Conservation (phyloP, 2,329 filamentous ascomycete species). For the Apiospora sp. region DNA sequence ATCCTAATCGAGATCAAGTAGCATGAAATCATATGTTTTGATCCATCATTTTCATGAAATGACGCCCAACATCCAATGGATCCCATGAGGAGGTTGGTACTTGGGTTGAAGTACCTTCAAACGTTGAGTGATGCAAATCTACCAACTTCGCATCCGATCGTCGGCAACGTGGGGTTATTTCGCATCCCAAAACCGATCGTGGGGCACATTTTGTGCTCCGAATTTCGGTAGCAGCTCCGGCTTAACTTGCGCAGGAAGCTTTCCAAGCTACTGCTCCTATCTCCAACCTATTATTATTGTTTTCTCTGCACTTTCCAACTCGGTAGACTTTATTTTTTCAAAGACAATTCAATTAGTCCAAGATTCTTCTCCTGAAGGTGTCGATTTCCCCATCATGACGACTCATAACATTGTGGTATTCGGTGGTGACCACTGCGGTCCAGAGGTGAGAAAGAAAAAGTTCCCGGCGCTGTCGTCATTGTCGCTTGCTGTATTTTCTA, state of each 20-base stretch:
- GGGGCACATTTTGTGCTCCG: conserved; percentile 31
- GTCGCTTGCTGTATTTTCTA: not conserved
- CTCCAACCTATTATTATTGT: not conserved
- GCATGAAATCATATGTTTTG: not conserved
- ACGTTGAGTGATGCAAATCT: not conserved
- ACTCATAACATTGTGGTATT: conserved; percentile 83
- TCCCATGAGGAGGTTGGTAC: not conserved
- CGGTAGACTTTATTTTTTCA: not conserved
- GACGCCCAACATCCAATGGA: not conserved
- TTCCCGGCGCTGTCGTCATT: not conserved
- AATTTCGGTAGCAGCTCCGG: conserved; percentile 23
- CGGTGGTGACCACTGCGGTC: conserved; percentile 84
- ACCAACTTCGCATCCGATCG: not conserved
- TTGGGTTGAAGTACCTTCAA: not conserved
- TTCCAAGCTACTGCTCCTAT: not conserved
- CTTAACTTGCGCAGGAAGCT: conserved; percentile 7
- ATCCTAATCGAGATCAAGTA: not conserved
- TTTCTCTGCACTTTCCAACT: conserved; percentile 11
- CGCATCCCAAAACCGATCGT: conserved; percentile 28
- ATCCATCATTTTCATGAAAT: not conserved
- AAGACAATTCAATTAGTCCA: not conserved
- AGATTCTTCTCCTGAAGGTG: conserved; percentile 10
- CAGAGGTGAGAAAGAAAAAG: conserved; percentile 67
- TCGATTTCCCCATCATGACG: conserved; percentile 60
- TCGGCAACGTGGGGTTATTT: conserved; percentile 33